These are phyloP conservation scores for Scenedesmus sp. DNA, from an alignment of 163 green algal species.

Conservation along the genomic window DNA sequence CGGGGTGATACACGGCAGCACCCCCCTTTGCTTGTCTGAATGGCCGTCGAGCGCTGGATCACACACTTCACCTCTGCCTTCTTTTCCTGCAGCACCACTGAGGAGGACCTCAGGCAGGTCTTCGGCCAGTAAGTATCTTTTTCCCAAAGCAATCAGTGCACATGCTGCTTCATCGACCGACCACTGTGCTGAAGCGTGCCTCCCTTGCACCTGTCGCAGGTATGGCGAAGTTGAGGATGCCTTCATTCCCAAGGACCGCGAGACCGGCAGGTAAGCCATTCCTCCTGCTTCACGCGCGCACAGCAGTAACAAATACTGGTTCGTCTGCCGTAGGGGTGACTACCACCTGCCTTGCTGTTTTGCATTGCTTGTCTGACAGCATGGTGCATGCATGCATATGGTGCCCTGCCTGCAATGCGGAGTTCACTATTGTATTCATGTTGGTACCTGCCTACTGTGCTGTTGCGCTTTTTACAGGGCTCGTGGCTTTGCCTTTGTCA, in stretches of 20 bases:
- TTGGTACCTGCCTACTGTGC: not conserved
- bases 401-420: no score
- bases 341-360: not conserved
- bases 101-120: constrained; percentile 43
- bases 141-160: not conserved
- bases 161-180: not conserved
- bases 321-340: not conserved
- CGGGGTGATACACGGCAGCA: not conserved
- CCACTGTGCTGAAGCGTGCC: not conserved
- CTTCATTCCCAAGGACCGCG: constrained; percentile 49
- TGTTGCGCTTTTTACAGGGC: constrained; percentile 50
- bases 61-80: not conserved
- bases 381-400: not conserved
- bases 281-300: not conserved
- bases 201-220: not conserved
- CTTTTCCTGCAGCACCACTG: not conserved
- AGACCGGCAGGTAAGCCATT: not conserved
- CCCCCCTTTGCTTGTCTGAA: not conserved
- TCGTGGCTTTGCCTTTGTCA: constrained; percentile 73
- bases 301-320: not conserved
- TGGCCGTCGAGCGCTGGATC: not conserved
- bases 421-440: not conserved
- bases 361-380: not conserved
- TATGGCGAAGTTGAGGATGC: constrained; percentile 19
- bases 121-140: constrained; percentile 33